Percentiles rank a stretch among this genome's conserved stretches.
These are phyloP conservation scores for Pestalotiopsis sp. DNA, from an alignment of 2,329 filamentous ascomycete species.

Conservation along the genomic window DNA sequence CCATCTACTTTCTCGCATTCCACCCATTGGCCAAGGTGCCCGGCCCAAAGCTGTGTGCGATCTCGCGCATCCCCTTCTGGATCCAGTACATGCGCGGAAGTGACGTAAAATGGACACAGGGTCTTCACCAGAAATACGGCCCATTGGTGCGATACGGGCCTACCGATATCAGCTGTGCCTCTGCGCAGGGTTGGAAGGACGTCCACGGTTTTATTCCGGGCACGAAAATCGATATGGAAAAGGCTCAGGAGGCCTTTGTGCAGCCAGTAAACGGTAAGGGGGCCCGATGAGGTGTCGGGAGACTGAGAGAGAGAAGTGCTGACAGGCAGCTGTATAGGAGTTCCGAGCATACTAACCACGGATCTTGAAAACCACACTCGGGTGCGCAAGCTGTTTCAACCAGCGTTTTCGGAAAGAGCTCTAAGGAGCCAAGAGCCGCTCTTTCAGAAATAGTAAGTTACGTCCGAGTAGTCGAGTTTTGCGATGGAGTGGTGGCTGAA, in stretches of 20 bases:
- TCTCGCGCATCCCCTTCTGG: constrained; percentile 28
- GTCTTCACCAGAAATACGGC: constrained; percentile 22
- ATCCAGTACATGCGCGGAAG: constrained; percentile 17
- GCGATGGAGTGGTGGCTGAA: neutral
- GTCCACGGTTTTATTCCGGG: constrained; percentile 19
- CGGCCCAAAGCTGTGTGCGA: constrained; percentile 19
- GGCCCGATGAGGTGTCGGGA: neutral
- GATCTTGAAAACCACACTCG: constrained; percentile 19
- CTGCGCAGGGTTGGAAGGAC: constrained; percentile 22
- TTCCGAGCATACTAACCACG: constrained; percentile 20
- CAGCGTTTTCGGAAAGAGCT: constrained; percentile 23
- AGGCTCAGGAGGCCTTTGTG: constrained; percentile 16
- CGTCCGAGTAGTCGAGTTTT: neutral
- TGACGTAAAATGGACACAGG: constrained; percentile 22
- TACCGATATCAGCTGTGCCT: constrained; percentile 21
- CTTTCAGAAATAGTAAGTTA: constrained; percentile 32
- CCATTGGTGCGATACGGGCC: constrained; percentile 22
- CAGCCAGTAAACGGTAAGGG: constrained; percentile 22
- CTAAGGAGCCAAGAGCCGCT: constrained; percentile 22
- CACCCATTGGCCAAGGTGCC: constrained; percentile 25
- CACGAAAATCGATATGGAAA: constrained; percentile 1
- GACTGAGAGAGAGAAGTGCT: neutral
- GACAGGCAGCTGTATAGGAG: constrained; percentile 8
- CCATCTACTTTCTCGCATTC: constrained; percentile 23
- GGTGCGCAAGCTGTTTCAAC: constrained; percentile 19